Evolutionary conservation across 2,329 filamentous ascomycete species (phyloP), one percentile per base, ranked within the genome.

Genomic region (Microcyclospora tardicrescens): DNA sequence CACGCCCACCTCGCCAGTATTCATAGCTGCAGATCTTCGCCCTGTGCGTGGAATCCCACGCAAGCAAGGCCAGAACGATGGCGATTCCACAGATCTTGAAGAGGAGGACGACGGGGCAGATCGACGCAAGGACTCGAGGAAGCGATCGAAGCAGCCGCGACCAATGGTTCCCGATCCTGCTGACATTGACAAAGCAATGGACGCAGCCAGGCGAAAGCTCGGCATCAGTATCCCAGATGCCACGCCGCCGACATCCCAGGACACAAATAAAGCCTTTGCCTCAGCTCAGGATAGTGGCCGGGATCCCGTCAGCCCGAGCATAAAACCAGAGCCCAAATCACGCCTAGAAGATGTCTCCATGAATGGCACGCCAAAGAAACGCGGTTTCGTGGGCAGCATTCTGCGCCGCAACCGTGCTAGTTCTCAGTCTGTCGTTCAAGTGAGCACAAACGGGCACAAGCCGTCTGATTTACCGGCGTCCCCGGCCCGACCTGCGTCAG

Each of bases 1-100:
- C 13, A 66, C 67, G 11, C 55, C 64, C 43, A 49, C 51, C 42
- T 57, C 56, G 24, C 54, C 53, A 19, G 61, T 57, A 19, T 43
- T 50, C 27, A 62, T 51, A 33, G 46, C 51, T 12, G 47, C 49
- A 5, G 60, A 50, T 47, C 61, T 68, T 24, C 63, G 64, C 15
- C 75, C 71, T 34, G 76, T 79, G 2, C 68, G 71, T 42, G 74
- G 73, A 33, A 81, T 75, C 41, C 77, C 68, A 11, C 70, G 65
- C 35, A 73, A 59, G n/a, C 61, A 68, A 19, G 64, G 63, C 2
- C 61, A 65, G 36, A 66, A 77, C 37, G 71, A 78, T 37, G 72
- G 73, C 29, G 77, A 79, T 42, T 67, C 64, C 4, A 69, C 67
- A 2, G 69, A 71, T 50, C 57, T 70, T 0, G 63, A 66, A 35